Base-by-base conservation (phyloP, 2,329 filamentous ascomycete species). In the Fusarium liriodendri region DNA sequence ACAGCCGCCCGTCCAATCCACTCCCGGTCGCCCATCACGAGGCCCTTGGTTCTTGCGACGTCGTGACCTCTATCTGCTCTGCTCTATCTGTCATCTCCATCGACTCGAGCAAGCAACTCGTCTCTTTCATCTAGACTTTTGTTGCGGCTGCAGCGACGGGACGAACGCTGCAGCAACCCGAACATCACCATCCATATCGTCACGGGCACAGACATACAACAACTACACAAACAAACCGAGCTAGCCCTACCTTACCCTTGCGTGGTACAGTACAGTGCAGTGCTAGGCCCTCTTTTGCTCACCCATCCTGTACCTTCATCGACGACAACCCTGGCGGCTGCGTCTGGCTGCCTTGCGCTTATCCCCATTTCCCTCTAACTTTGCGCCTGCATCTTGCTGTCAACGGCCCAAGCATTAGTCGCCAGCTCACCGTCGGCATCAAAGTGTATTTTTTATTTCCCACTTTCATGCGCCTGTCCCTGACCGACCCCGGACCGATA, bases 21-120 rank as follows among this genome's bases (percentile, higher is more conserved):
- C 66, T 76, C 73, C 66, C 67, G 59, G 71, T 63, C 64, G 67
- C 59, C 64, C 75, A 78, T 78, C 77, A 78, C 77, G 76, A 77
- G 77, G 77, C 70, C 74, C 67, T 72, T 69, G 67, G 63, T 63
- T 67, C 70, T 72, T 66, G 73, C 62, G 68, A 72, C 70, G 66
- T 71, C 71, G 70, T 73, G 68, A 75, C 69, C 66, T 70, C 61
- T 54, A 38, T 66, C 66, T 55, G 45, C 42, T 37, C 16, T 57
- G 14, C 42, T 35, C 20, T 61, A 45, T 66, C 66, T 55, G 25
- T 18, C 54, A 14, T 38, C 37, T 60, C 59, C 55, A 62, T 62
- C 42, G 29, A 61, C 32, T 57, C 45, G 52, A 25, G 45, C 42
- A 63, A 54, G 54, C 47, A 62, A 37, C 42, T 45, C 22, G 33